These are phyloP conservation scores for Lepiota brunneoincarnata DNA, from an alignment of 768 basidiomycete genomes.

Conservation along the genomic window DNA sequence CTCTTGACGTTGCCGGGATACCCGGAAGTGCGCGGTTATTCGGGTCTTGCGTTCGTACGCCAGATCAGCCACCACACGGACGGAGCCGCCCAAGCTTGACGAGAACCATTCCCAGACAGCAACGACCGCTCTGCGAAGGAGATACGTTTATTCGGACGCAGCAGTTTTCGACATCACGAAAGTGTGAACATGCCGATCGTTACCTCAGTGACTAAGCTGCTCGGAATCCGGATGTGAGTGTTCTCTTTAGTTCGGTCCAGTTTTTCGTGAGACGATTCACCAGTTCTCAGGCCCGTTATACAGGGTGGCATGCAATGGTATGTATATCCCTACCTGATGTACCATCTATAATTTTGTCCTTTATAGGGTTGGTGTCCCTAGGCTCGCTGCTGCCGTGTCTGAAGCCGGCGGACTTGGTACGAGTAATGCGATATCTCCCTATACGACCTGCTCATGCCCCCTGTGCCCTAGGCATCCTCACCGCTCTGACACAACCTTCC, in stretches of 20 bases:
- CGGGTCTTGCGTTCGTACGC: too few species aligned
- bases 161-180: neutral
- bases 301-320: slow-evolving; percentile 95
- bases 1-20: too few species aligned
- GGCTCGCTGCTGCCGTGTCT: slow-evolving; percentile 73
- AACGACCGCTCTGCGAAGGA: too few species aligned
- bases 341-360: neutral
- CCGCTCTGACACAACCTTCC: slow-evolving; percentile 83
- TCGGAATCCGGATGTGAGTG: slow-evolving; percentile 65
- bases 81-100: too few species aligned
- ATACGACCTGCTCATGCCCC: neutral
- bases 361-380: slow-evolving; percentile 77
- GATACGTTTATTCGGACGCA: too few species aligned
- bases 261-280: neutral
- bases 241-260: neutral
- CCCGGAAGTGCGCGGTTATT: too few species aligned
- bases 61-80: too few species aligned
- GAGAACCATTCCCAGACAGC: too few species aligned
- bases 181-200: slow-evolving; percentile 32
- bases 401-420: slow-evolving; percentile 80
- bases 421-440: slow-evolving; percentile 12
- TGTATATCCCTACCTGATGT: slow-evolving; percentile 3
- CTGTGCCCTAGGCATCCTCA: slow-evolving; percentile 59
- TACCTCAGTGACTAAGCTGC: slow-evolving; percentile 62
- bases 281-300: slow-evolving; percentile 58